Conservation (phyloP, 2,329 filamentous ascomycete genomes). For the Onygena corvina region DNA sequence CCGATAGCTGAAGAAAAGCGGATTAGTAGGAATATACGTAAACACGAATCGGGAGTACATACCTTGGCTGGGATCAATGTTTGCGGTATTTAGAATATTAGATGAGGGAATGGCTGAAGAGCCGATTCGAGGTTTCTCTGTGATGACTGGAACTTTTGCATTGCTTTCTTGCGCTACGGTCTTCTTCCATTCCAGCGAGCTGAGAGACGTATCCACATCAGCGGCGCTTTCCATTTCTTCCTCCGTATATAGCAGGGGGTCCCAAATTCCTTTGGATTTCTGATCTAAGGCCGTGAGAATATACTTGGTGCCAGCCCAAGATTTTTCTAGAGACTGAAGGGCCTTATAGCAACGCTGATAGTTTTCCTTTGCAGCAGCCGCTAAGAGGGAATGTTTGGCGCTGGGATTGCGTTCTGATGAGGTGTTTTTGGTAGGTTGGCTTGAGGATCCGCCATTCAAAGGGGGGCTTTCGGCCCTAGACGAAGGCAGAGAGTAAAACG, state of each 20-base stretch:
- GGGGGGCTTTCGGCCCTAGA: slow-evolving; percentile 50
- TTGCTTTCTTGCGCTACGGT: slow-evolving; percentile 11
- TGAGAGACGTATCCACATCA: slow-evolving; percentile 43
- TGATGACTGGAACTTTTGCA: neutral
- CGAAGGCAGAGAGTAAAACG: slow-evolving; percentile 53
- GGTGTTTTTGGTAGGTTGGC: slow-evolving; percentile 25
- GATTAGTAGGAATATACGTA: slow-evolving; percentile 22
- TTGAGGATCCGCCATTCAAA: slow-evolving; percentile 21
- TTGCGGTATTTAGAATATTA: slow-evolving; percentile 18
- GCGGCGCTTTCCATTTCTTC: slow-evolving; percentile 68
- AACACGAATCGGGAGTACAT: slow-evolving; percentile 31
- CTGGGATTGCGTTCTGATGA: slow-evolving; percentile 26
- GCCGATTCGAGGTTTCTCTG: neutral
- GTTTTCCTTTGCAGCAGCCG: slow-evolving; percentile 71
- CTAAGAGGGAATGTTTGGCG: slow-evolving; percentile 62
- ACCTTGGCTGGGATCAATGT: slow-evolving; percentile 6
- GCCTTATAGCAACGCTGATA: slow-evolving; percentile 81
- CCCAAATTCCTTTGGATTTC: slow-evolving; percentile 74
- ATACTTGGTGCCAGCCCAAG: slow-evolving; percentile 79
- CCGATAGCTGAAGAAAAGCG: slow-evolving; percentile 50
- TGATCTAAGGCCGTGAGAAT: slow-evolving; percentile 78
- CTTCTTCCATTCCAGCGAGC: slow-evolving; percentile 36
- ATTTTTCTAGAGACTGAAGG: slow-evolving; percentile 64
- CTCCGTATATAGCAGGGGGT: slow-evolving; percentile 52
- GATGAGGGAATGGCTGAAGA: neutral